Percentiles rank a stretch among this genome's conserved stretches.
Conservation (phyloP, 495 filamentous ascomycete species). For the Podospora tetraspora region DNA sequence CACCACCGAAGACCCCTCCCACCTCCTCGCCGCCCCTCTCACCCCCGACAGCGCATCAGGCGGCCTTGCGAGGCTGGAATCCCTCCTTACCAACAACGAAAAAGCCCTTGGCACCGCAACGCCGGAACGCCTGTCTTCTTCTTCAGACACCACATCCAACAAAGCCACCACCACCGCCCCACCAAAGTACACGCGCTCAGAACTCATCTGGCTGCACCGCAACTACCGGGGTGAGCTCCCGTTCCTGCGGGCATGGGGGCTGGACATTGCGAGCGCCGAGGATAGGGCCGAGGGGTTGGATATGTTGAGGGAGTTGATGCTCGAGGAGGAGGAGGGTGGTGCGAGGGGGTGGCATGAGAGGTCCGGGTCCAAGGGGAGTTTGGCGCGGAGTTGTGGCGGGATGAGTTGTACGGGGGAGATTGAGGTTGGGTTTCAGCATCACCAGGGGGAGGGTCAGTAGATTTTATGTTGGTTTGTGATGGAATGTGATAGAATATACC, state of each 20-base stretch:
- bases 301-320: slow-evolving; percentile 38
- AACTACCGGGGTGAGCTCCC: slow-evolving; percentile 40
- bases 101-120: not conserved
- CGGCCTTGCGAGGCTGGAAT: not conserved
- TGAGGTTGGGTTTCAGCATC: not conserved
- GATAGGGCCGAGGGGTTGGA: slow-evolving; percentile 32
- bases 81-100: not conserved
- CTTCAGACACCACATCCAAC: not conserved
- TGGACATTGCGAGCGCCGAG: slow-evolving; percentile 26
- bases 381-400: not conserved
- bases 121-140: not conserved
- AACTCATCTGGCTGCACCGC: slow-evolving; percentile 38
- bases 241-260: slow-evolving; percentile 40
- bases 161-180: not conserved
- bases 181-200: slow-evolving; percentile 19
- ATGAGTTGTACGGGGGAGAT: not conserved
- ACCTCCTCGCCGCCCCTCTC: slow-evolving; percentile 5
- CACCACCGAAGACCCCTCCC: not conserved
- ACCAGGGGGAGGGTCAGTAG: not conserved
- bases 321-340: slow-evolving; percentile 17
- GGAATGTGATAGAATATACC: not conserved
- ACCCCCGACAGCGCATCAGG: slow-evolving; percentile 19
- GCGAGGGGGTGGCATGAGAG: not conserved
- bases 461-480: not conserved
- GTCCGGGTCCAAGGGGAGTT: not conserved